These are phyloP conservation scores for Ceriops zippeliana DNA, from an alignment of 345 rosid species.

Conservation along the genomic window DNA sequence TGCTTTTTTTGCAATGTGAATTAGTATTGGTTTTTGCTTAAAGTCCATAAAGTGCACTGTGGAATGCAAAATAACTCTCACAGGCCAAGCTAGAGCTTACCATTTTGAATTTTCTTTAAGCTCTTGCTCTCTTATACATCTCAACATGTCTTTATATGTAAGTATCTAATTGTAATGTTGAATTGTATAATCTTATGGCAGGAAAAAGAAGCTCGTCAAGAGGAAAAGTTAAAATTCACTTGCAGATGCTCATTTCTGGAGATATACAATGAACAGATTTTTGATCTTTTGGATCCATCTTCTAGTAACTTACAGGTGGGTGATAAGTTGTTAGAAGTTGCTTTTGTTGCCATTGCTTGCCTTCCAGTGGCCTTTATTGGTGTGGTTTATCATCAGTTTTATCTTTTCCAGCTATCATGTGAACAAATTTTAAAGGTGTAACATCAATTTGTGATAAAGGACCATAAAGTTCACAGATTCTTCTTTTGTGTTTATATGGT, in stretches of 20 bases:
- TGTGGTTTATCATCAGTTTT: background rate
- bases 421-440: too few relatives aligned
- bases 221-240: conserved; percentile 67
- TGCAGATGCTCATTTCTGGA: conserved; percentile 97
- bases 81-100: background rate
- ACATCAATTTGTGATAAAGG: too few relatives aligned
- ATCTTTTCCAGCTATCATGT: background rate
- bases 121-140: background rate
- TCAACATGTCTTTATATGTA: background rate
- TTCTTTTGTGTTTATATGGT: too few relatives aligned
- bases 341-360: background rate
- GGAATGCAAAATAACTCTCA: background rate
- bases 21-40: background rate
- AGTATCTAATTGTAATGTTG: background rate
- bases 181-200: conserved; percentile 29
- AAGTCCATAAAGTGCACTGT: too few relatives aligned
- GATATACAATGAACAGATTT: conserved; percentile 95
- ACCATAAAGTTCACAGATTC: too few relatives aligned
- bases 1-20: background rate
- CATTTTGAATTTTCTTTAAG: conserved; percentile 6
- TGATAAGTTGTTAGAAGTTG: conserved; percentile 2
- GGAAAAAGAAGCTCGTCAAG: conserved; percentile 86
- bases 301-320: conserved; percentile 78
- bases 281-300: conserved; percentile 93
- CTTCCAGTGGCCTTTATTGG: background rate